phyloP scores from a whole-genome alignment of 2,329 filamentous ascomycete species.

The Penicillium sp. region DNA sequence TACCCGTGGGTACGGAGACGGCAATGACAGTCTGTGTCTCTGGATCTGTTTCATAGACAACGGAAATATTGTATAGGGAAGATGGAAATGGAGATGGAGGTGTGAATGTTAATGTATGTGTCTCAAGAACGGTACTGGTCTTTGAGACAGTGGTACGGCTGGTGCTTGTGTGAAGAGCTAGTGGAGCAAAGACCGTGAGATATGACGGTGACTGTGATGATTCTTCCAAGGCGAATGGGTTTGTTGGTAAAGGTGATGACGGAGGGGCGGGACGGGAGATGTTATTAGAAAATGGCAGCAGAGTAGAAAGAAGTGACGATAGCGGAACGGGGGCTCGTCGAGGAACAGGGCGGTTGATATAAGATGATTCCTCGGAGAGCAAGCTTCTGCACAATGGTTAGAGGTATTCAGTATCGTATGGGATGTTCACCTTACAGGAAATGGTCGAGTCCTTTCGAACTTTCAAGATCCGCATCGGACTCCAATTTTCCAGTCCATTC shows the following conservation, averaged over 20 bases:
- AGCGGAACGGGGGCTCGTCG: conserved; percentile 27
- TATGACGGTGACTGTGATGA: conserved; percentile 64
- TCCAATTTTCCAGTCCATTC: conserved; percentile 60
- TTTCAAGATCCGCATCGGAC: conserved; percentile 28
- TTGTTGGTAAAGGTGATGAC: conserved; percentile 55
- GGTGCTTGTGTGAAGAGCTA: conserved; percentile 53
- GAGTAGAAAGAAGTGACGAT: conserved; percentile 40
- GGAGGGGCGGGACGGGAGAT: conserved; percentile 20
- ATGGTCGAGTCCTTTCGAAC: conserved; percentile 36
- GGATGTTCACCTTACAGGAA: conserved; percentile 33
- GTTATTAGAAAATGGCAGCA: conserved; percentile 42
- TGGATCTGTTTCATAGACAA: conserved; percentile 38
- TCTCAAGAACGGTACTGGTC: conserved; percentile 28
- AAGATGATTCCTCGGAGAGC: conserved; percentile 30
- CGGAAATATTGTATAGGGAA: conserved; percentile 32
- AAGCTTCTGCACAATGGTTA: conserved; percentile 25
- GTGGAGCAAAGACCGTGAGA: conserved; percentile 69
- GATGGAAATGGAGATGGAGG: conserved; percentile 39
- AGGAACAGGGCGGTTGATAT: conserved; percentile 21
- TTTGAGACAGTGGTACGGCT: conserved; percentile 21
- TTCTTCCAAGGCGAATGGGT: conserved; percentile 61
- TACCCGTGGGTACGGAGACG: conserved; percentile 26
- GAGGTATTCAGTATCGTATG: not conserved
- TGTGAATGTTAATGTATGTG: conserved; percentile 37
- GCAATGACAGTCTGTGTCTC: conserved; percentile 37